Conservation (phyloP, 73 alveolate genomes). For the Stentor coeruleus region DNA sequence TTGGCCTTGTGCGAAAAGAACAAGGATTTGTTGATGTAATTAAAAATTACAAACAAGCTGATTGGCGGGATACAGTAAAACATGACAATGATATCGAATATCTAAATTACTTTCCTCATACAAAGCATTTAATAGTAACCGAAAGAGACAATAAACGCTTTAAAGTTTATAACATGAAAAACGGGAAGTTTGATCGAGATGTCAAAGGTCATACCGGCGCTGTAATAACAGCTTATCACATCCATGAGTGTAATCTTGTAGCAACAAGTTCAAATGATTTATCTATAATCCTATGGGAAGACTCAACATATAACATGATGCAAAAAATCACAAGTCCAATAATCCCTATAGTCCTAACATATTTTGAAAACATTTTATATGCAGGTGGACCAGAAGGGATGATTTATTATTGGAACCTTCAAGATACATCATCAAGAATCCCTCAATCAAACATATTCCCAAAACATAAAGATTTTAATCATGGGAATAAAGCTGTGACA, state of each 20-base stretch:
- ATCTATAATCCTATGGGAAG: conserved; percentile 92
- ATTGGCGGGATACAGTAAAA: conserved; percentile 78
- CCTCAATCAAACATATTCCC: no score
- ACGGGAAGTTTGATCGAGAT: conserved; percentile 70
- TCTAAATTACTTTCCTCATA: conserved; percentile 80
- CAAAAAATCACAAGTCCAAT: conserved; percentile 36
- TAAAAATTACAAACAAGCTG: conserved; percentile 82
- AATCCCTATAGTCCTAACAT: conserved; percentile 55
- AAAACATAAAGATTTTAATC: conserved; percentile 49
- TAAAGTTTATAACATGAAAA: conserved; percentile 83
- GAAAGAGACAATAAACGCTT: conserved; percentile 91
- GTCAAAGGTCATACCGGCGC: conserved; percentile 90
- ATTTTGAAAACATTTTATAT: conserved; percentile 63
- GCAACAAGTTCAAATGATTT: conserved; percentile 93
- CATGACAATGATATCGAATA: conserved; percentile 93
- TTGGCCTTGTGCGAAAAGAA: conserved; percentile 91
- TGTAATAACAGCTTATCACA: conserved; percentile 88
- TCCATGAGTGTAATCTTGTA: conserved; percentile 75
- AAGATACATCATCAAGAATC: no score
- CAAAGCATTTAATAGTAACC: conserved; percentile 83
- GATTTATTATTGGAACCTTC: no score
- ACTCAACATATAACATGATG: conserved; percentile 75
- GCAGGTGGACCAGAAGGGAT: conserved; percentile 91
- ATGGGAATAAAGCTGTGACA: conserved; percentile 75
- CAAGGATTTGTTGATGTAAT: conserved; percentile 86